Conservation (phyloP, 2,329 filamentous ascomycete species). For the Paraphoma chrysanthemicola region DNA sequence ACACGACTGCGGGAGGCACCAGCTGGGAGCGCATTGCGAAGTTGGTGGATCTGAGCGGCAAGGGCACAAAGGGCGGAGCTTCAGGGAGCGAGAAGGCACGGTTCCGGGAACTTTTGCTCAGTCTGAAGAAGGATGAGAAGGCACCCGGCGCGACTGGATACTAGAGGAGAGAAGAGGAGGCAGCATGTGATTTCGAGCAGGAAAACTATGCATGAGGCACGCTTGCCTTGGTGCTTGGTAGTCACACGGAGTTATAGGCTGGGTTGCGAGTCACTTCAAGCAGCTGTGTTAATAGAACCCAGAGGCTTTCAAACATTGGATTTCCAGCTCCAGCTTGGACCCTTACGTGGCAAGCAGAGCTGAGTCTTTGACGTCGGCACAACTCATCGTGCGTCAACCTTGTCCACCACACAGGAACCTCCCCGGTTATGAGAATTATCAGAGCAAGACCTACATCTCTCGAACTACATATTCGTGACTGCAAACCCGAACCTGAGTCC, state of each 20-base stretch:
- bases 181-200: neutral
- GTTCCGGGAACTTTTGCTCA: conserved; percentile 88
- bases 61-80: conserved; percentile 85
- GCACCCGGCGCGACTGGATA: conserved; percentile 65
- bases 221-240: too few relatives aligned
- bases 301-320: too few relatives aligned
- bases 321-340: too few relatives aligned
- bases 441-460: too few relatives aligned
- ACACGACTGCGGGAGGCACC: conserved; percentile 91
- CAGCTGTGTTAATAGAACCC: neutral
- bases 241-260: neutral
- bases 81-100: conserved; percentile 93
- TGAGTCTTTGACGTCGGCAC: too few relatives aligned
- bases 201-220: too few relatives aligned
- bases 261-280: neutral
- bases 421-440: too few relatives aligned
- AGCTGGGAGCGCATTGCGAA: conserved; percentile 99
- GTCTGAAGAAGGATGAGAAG: conserved; percentile 91
- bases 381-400: too few relatives aligned
- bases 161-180: conserved; percentile 14
- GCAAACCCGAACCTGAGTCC: too few relatives aligned
- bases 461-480: too few relatives aligned
- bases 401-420: too few relatives aligned
- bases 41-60: conserved; percentile 95
- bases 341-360: too few relatives aligned